A percentile compares a stretch with the other conserved stretches of the same genome.
Evolutionary conservation across 257 asterid species (phyloP).

Genomic region (Nicotiana noctiflora): DNA sequence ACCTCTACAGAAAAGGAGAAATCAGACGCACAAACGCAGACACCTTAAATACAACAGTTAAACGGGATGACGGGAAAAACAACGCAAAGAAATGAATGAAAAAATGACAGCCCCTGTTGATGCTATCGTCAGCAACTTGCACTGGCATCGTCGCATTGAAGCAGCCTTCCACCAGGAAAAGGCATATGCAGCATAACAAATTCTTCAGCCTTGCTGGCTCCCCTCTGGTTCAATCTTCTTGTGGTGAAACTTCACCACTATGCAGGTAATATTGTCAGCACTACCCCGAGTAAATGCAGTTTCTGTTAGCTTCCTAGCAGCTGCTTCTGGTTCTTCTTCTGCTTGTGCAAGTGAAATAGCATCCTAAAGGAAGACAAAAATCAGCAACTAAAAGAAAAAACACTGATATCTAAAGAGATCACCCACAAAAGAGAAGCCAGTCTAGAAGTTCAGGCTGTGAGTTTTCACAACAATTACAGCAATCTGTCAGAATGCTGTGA

Average conservation of each 20-base stretch:
- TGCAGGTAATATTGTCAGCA: constrained; percentile 96
- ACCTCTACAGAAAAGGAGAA: constrained; percentile 12
- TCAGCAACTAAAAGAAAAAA: background rate
- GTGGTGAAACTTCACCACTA: constrained; percentile 80
- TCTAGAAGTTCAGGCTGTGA: background rate
- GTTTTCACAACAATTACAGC: background rate
- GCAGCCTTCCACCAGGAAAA: constrained; percentile 3
- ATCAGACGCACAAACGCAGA: constrained; percentile 5
- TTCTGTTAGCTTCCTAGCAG: constrained; percentile 89
- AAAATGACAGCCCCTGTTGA: constrained; percentile 17
- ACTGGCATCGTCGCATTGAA: background rate
- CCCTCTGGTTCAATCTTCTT: constrained; percentile 26
- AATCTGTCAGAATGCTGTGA: background rate
- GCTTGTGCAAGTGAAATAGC: constrained; percentile 71
- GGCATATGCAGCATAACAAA: constrained; percentile 21
- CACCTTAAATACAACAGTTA: constrained; percentile 8
- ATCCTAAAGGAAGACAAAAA: constrained; percentile 42
- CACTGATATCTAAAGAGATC: background rate
- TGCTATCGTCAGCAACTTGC: constrained; percentile 8
- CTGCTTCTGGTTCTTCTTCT: constrained; percentile 81
- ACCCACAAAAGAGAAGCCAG: background rate
- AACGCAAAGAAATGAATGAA: constrained; percentile 26
- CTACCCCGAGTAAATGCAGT: constrained; percentile 92
- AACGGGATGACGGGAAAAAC: background rate
- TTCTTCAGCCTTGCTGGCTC: constrained; percentile 26